Base-by-base conservation (phyloP, 352 stramenopile species). In the Phytophthora uliginosa region DNA sequence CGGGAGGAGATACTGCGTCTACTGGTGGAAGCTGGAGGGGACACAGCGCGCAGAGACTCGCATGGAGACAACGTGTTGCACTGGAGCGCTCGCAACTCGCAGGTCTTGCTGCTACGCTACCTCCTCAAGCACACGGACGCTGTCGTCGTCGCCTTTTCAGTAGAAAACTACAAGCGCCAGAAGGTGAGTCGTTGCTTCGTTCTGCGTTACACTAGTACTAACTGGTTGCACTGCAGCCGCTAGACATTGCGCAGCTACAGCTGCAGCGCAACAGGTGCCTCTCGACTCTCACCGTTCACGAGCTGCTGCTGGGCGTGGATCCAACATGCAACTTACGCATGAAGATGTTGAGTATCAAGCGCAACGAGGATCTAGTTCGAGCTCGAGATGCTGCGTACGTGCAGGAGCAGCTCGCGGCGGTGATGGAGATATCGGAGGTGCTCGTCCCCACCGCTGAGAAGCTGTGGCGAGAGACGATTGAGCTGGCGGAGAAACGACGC, bases 31-130 rank as follows among this genome's bases (percentile, higher is more conserved):
- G 67, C 73, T 42, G 84, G 80, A 22, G 80, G 69, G 2, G 77
- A 85, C n/a, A 77, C 87, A 4, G 74, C 79, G 7, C 71, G 66
- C 17, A 67, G 78, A 5, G 88, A 95, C 42, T 73, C 76, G 0
- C 81, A 92, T 62, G 85, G 88, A 0, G 85, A 95, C 65, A 93
- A 85, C 20, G 85, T 71, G 17, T 55, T 95, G 6, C 88, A 95
- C 48, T 93, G 84, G 83, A 91, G 88, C 34, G 85, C 83, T 51
- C 82, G 84, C n/a, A 82, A 58, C 24, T 86, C 82, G 20, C 77
- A 78, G 42, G 66, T 88, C 0, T 61, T 82, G 42, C 54, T 92
- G 9, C 69, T 93, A 2, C 85, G 88, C 34, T 91, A 69, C 51
- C 66, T 95, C 2, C 68, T 95, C 28, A 83, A 82, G 20, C 74